Evolutionary conservation across 305 asterid genomes (phyloP).

Genomic region (Fraxinus velutina): DNA sequence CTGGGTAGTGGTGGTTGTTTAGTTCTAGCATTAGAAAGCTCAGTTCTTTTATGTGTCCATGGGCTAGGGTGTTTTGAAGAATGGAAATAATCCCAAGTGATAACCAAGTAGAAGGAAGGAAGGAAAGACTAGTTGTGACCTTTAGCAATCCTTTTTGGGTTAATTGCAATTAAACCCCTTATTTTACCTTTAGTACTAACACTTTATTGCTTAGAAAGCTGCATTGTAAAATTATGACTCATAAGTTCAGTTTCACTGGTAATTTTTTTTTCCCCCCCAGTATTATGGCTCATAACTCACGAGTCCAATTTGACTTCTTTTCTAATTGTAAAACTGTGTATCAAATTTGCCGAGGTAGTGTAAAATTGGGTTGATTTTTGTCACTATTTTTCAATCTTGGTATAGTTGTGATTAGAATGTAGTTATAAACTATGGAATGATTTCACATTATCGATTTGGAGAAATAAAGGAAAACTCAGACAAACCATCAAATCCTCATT

Average conservation of each 20-base stretch:
- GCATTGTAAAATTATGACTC: background rate
- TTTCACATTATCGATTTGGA: background rate
- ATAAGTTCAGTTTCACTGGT: background rate
- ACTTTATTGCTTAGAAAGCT: background rate
- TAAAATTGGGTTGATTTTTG: background rate
- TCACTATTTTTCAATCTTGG: background rate
- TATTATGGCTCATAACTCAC: background rate
- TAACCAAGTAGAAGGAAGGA: background rate
- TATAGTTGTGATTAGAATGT: background rate
- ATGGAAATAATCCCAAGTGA: background rate
- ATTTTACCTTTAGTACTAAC: background rate
- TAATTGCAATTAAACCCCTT: background rate
- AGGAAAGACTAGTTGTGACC: background rate
- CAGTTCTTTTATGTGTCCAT: background rate
- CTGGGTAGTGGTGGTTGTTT: background rate
- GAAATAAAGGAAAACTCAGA: background rate
- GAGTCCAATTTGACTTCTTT: background rate
- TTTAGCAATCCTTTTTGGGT: background rate
- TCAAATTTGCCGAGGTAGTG: background rate
- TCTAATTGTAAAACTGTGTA: background rate
- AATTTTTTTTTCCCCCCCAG: background rate
- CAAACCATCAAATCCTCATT: background rate
- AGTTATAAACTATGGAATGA: background rate
- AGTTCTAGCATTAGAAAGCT: background rate
- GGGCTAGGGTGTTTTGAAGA: background rate